Evolutionary conservation across 1,284 basidiomycete species (phyloP).

Genomic region (Wolfiporia cocos): DNA sequence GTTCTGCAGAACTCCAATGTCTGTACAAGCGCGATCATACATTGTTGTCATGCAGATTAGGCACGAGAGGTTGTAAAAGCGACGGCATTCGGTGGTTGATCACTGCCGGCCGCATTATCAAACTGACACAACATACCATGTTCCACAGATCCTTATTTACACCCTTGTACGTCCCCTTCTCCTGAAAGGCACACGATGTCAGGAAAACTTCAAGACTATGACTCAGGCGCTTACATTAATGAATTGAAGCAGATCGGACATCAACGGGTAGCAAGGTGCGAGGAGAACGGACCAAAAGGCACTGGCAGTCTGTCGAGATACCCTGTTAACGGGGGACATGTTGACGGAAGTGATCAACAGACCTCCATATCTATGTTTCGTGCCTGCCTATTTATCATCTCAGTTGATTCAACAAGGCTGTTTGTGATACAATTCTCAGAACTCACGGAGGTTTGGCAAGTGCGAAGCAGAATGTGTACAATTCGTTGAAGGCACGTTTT

Average conservation of each 20-base stretch:
- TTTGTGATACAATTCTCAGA: neutral
- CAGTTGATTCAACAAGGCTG: neutral
- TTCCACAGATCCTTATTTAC: conserved; percentile 80
- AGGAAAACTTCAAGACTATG: neutral
- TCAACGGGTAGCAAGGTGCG: conserved; percentile 54
- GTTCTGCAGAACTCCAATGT: conserved; percentile 22
- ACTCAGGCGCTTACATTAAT: conserved; percentile 43
- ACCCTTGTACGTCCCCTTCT: conserved; percentile 59
- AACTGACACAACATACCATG: conserved; percentile 61
- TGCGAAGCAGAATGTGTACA: conserved; percentile 65
- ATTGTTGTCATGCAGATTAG: neutral
- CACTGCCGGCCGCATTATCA: too few species aligned
- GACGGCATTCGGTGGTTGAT: too few species aligned
- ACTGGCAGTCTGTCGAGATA: conserved; percentile 48
- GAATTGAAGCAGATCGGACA: conserved; percentile 55
- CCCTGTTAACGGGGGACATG: too few species aligned
- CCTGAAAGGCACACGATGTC: conserved; percentile 30
- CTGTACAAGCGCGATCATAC: conserved; percentile 1
- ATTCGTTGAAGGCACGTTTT: conserved; percentile 48
- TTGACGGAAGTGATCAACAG: conserved; percentile 2
- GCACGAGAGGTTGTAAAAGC: too few species aligned
- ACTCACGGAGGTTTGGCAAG: conserved; percentile 60
- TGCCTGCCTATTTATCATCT: conserved; percentile 38
- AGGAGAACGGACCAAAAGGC: conserved; percentile 73
- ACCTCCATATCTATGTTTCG: conserved; percentile 79